Evolutionary conservation across 805 yeast species (phyloP).

Genomic region (Hanseniaspora thailandica): DNA sequence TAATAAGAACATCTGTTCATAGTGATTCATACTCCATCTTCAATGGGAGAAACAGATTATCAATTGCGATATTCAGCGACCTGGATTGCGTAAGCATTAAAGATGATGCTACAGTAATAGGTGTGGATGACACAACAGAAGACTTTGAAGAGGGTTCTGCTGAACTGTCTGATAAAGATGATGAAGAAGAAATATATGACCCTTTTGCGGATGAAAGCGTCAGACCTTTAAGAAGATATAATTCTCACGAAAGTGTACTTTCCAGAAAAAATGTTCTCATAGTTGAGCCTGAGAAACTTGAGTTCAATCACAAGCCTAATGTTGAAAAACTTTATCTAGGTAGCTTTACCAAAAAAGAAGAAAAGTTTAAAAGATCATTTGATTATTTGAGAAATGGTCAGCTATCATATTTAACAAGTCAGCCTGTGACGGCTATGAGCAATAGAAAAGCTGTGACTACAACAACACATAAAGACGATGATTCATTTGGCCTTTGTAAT

Average conservation of each 20-base stretch:
- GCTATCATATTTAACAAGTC: conserved; percentile 9
- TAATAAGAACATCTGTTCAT: conserved; percentile 16
- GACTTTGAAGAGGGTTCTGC: neutral
- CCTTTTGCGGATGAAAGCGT: neutral
- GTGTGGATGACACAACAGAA: neutral
- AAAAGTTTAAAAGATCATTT: conserved; percentile 11
- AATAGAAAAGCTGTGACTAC: conserved; percentile 10
- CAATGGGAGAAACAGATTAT: conserved; percentile 27
- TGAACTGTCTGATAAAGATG: conserved; percentile 3
- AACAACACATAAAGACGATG: conserved; percentile 2
- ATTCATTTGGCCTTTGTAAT: neutral
- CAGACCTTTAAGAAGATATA: conserved; percentile 23
- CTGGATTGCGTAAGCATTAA: conserved; percentile 15
- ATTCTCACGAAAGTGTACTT: conserved; percentile 28
- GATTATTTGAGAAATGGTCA: conserved; percentile 11
- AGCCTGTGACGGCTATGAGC: conserved; percentile 6
- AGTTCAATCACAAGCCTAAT: neutral
- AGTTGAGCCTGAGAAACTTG: conserved; percentile 2
- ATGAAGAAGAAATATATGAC: neutral
- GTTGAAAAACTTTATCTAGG: conserved; percentile 8
- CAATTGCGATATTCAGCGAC: conserved; percentile 26
- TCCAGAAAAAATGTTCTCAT: conserved; percentile 17
- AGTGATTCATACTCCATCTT: conserved; percentile 24
- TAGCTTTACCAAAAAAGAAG: conserved; percentile 12
- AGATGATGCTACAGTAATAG: conserved; percentile 12